phyloP scores from a whole-genome alignment of 805 yeast genomes.

The Candida palmyrensis region DNA sequence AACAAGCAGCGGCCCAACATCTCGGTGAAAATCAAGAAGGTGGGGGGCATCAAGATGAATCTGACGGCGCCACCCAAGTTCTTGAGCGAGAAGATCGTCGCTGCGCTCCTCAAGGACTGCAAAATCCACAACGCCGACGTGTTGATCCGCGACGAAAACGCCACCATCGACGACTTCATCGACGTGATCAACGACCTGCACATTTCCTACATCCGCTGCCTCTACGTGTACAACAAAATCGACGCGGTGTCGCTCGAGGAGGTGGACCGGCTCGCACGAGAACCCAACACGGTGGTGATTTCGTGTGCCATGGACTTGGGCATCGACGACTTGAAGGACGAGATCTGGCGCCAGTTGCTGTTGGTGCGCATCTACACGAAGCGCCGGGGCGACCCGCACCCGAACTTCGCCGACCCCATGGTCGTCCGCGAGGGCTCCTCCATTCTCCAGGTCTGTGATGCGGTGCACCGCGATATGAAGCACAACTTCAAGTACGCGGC shows the following conservation, averaged over 20 bases:
- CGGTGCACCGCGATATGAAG: constrained; percentile 89
- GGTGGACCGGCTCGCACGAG: constrained; percentile 85
- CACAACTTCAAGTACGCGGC: constrained; percentile 88
- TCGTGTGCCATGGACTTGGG: constrained; percentile 89
- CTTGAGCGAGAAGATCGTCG: constrained; percentile 75
- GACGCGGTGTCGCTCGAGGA: constrained; percentile 95
- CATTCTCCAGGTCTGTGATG: constrained; percentile 83
- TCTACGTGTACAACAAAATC: constrained; percentile 90
- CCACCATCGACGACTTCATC: constrained; percentile 86
- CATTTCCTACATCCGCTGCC: constrained; percentile 83
- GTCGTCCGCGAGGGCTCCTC: constrained; percentile 80
- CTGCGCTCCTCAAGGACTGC: constrained; percentile 76
- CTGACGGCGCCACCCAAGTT: constrained; percentile 77
- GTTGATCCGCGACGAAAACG: constrained; percentile 79
- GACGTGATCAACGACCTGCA: constrained; percentile 87
- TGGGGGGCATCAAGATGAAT: constrained; percentile 89
- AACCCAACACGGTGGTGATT: constrained; percentile 90
- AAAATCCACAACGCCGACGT: constrained; percentile 93
- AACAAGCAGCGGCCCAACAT: constrained; percentile 81
- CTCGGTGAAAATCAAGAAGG: constrained; percentile 68
- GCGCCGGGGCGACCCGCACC: constrained; percentile 73
- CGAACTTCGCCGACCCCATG: constrained; percentile 84
- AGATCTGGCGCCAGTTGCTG: constrained; percentile 86
- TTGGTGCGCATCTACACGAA: constrained; percentile 83
- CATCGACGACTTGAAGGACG: constrained; percentile 80